Base-by-base conservation (phyloP, 2,329 filamentous ascomycete genomes). In the Calonectria pseudoreteaudii region DNA sequence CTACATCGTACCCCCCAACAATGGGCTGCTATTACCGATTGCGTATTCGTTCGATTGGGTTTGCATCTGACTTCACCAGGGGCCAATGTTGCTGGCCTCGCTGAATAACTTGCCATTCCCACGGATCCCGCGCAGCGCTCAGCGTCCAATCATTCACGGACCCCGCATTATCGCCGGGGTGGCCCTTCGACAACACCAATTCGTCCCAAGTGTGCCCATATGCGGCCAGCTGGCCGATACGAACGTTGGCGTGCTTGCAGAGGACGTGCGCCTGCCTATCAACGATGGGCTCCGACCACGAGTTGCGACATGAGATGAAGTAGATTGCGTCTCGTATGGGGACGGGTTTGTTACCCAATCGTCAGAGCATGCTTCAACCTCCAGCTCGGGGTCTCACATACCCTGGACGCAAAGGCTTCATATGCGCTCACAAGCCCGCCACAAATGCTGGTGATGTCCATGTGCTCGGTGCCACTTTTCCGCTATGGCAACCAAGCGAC, bases 211-310 rank as follows among this genome's bases (percentile, higher is more conserved):
- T 36, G 34, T 56, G 36, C 20, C 58, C 36, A 36, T 56, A 60
- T 41, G 47, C 49, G 28, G 58, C 36, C 68, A 28, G 65, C 20
- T 65, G 44, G n/a, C 60, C 36, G 38, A 73, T 69, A 73, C 66
- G 50, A 69, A 66, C 28, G 52, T 31, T 50, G 49, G 58, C 47
- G 28, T 49, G 41, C 41, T 44, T 5, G 41, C 41, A 18, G 41
- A 20, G 41, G 41, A 36, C 23, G 36, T 68, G 65, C 34, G 31
- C 44, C 18, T 31, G 31, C 13, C 11, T 26, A 28, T 23, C n/a
- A n/a, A 44, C 20, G 9, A 23, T 65, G 60, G 38, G 30, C 56
- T 38, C 56, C 34, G 23, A 16, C 56, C 34, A 41, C 11, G 34
- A 41, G n/a, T 23, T 30, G 16, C 23, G 56, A 62, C 34, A 36